phyloP scores from a whole-genome alignment of 495 filamentous ascomycete genomes.

The Stereocaulon alpinum region DNA sequence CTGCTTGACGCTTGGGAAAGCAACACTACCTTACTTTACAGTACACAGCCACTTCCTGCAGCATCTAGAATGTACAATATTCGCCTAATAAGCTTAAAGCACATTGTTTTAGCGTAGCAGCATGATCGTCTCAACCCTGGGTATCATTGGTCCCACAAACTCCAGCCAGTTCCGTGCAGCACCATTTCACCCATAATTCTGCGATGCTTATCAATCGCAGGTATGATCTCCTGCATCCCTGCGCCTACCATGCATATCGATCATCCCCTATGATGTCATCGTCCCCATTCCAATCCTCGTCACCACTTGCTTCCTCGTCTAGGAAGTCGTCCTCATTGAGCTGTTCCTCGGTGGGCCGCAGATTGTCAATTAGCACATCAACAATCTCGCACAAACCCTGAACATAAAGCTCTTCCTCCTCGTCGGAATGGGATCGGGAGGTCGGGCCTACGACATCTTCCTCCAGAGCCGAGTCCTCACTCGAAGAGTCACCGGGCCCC shows the following conservation, averaged over 20 bases:
- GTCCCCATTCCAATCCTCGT: conserved; percentile 71
- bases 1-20: no score
- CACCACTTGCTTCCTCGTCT: conserved; percentile 56
- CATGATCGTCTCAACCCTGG: no score
- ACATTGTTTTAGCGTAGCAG: no score
- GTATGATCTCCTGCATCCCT: not conserved
- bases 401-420: conserved; percentile 30
- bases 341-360: conserved; percentile 62
- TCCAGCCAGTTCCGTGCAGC: no score
- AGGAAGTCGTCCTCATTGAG: conserved; percentile 72
- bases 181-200: not conserved
- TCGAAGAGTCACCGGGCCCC: conserved; percentile 16
- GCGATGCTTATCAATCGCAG: not conserved
- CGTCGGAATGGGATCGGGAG: conserved; percentile 3
- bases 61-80: no score
- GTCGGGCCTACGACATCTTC: conserved; percentile 15
- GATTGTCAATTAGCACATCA: conserved; percentile 72
- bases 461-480: conserved; percentile 22
- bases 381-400: conserved; percentile 77
- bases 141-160: no score
- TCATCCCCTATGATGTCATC: conserved; percentile 28
- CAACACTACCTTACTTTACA: no score
- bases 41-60: no score
- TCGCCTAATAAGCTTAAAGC: no score
- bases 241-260: conserved; percentile 32